A percentile compares a stretch with the other conserved stretches of the same genome.
These are phyloP conservation scores for Talaromyces stipitatus DNA, from an alignment of 495 filamentous ascomycete species.

Conservation along the genomic window DNA sequence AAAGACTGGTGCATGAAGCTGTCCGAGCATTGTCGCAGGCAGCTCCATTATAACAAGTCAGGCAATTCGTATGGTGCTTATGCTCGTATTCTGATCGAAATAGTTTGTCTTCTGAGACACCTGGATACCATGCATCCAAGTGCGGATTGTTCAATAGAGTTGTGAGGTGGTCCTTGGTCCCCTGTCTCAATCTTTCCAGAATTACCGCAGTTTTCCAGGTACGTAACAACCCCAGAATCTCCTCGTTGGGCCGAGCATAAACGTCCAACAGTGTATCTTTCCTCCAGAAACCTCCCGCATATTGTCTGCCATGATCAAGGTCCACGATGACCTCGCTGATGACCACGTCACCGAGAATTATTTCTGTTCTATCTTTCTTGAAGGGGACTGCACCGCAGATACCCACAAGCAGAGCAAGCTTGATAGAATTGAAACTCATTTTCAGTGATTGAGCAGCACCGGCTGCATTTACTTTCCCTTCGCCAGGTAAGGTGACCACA, in stretches of 20 bases:
- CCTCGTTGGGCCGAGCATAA: conserved; percentile 15
- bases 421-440: conserved; percentile 13
- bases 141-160: neutral
- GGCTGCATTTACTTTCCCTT: conserved; percentile 14
- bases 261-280: conserved; percentile 17
- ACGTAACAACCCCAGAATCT: conserved; percentile 20
- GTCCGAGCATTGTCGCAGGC: conserved; percentile 7
- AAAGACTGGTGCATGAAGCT: neutral
- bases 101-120: conserved; percentile 10
- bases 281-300: conserved; percentile 10
- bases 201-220: neutral
- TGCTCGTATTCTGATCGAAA: conserved; percentile 10
- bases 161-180: neutral
- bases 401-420: conserved; percentile 20
- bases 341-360: conserved; percentile 36
- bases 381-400: conserved; percentile 22
- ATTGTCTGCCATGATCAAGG: conserved; percentile 24
- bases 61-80: conserved; percentile 8
- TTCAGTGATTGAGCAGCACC: conserved; percentile 11
- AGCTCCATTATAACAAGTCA: neutral
- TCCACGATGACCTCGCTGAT: conserved; percentile 28
- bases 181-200: neutral
- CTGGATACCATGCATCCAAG: conserved; percentile 10
- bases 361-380: conserved; percentile 8
- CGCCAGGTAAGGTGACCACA: conserved; percentile 13